phyloP scores from a whole-genome alignment of 2,329 filamentous ascomycete genomes.

The Penicillium sp. region DNA sequence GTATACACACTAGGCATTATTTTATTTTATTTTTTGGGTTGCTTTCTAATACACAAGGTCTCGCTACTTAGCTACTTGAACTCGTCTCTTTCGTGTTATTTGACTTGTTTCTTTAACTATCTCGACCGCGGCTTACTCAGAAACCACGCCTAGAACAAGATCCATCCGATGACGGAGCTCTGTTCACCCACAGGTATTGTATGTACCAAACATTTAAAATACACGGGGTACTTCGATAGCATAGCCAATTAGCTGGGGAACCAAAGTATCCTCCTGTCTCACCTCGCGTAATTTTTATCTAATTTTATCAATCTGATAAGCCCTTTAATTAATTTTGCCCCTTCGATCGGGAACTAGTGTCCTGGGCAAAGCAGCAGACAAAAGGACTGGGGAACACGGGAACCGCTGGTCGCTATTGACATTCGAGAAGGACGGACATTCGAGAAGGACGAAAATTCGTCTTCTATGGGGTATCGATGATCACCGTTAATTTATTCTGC shows the following conservation, averaged over 20 bases:
- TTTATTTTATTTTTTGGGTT: background rate
- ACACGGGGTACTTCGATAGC: background rate
- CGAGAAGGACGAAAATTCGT: background rate
- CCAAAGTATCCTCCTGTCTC: conserved; percentile 4
- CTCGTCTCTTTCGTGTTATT: background rate
- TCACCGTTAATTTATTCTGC: background rate
- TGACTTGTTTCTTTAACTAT: background rate
- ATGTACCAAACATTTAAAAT: background rate
- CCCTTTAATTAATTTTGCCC: background rate
- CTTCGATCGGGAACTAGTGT: conserved; percentile 14
- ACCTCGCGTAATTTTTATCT: conserved; percentile 6
- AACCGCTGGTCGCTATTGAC: background rate
- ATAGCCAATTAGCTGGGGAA: background rate
- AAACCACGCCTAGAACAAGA: conserved; percentile 1
- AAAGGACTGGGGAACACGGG: conserved; percentile 4
- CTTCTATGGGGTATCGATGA: background rate
- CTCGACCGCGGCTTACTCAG: conserved; percentile 7
- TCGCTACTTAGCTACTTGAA: background rate
- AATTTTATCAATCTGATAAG: conserved; percentile 21
- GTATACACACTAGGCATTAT: background rate
- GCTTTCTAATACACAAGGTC: background rate
- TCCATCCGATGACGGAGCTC: conserved; percentile 23
- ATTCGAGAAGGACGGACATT: conserved; percentile 16
- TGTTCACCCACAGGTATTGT: conserved; percentile 4
- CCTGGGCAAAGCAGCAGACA: background rate